Evolutionary conservation across 2,329 filamentous ascomycete species (phyloP), one percentile per base, ranked within the genome.

Genomic region (Claviceps lovelessii): DNA sequence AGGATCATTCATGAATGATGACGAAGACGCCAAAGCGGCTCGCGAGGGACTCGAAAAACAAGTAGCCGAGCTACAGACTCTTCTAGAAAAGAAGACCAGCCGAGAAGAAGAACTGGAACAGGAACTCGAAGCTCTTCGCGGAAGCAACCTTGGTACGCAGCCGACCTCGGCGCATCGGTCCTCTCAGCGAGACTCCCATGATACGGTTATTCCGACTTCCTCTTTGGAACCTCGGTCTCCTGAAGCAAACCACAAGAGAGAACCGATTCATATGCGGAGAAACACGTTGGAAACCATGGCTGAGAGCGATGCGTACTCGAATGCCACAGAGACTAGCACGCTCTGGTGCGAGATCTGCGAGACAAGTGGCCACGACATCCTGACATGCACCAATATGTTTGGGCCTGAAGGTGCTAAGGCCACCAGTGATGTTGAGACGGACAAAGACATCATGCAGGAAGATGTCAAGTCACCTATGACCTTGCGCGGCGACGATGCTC

Each of bases 261-360:
- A 53, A 44, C 6, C 51, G 15, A 53, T 23, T 4, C 51, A 52
- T 51, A 57, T n/a, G 28, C 54, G 54, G 39, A 71, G 69, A 55
- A 71, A 73, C 54, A 81, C 78, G 3, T 71, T 88, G 13, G 83
- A 85, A 56, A 81, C 82, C 5, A 86, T 86, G 83, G 77, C 76
- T 46, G 85, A 86, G 68, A 86, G 80, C 63, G 85, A 86, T 61
- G 75, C 77, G 15, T 78, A 85, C 68, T 87, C 85, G 42, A 81
- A 79, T 33, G 78, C 81, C 28, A 88, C 85, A 44, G 87, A 90
- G 65, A 83, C 77, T 62, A 86, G 82, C 66, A 80, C 77, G 17
- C 77, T 90, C 58, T 95, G 88, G 86, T 97, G 91, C 70, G 93
- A 97, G 71, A 93, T 97, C 58, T 97, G 91, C 72, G 90, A 96